Base-by-base conservation (phyloP, 495 filamentous ascomycete genomes). In the Thermochaetoides thermophila region DNA sequence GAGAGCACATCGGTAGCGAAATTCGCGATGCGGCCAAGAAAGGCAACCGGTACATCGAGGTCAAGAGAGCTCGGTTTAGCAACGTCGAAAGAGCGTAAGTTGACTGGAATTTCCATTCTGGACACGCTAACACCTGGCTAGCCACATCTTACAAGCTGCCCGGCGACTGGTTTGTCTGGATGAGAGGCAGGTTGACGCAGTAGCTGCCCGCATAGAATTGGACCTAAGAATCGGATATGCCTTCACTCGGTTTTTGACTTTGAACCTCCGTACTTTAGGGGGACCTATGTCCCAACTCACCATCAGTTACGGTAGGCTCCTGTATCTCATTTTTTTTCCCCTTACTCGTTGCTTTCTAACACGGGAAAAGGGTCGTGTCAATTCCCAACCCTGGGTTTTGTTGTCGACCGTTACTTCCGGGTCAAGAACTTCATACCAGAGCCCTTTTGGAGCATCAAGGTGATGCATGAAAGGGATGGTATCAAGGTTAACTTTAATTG, bases 301-400 rank as follows among this genome's bases (percentile, higher is more conserved):
- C 11, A 69, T 97, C 17, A 94, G 85, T 53, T 97, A 96, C 56
- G 89, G 85, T 86, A 56, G 63, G 45, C 11, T 10, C 7, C n/a
- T 3, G 0, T 16, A 5, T 24, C 8, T 6, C 17, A 15, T 17
- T 24, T 10, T 6, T 12, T n/a, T 17, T 14, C n/a, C 12, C 12
- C 18, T 1, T 12, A 15, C 12, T 19, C 1, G 5, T 22, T 2
- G 7, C 2, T 3, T 27, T 3, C 28, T 9, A 36, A 48, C 21
- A 55, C 35, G 14, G 31, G 29, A 4, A 9, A 32, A 89, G 83
- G 86, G 11, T 91, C 84, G 9, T 97, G 89, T 38, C 89, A 97
- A 57, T 97, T 97, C 48, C 89, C 89, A 9, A 96, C 91, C 0
- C 61, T 97, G 9, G 89, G 89, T 3, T 97, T 97, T 43, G 85